phyloP scores from a whole-genome alignment of 305 asterid genomes.

The Lippia alba region DNA sequence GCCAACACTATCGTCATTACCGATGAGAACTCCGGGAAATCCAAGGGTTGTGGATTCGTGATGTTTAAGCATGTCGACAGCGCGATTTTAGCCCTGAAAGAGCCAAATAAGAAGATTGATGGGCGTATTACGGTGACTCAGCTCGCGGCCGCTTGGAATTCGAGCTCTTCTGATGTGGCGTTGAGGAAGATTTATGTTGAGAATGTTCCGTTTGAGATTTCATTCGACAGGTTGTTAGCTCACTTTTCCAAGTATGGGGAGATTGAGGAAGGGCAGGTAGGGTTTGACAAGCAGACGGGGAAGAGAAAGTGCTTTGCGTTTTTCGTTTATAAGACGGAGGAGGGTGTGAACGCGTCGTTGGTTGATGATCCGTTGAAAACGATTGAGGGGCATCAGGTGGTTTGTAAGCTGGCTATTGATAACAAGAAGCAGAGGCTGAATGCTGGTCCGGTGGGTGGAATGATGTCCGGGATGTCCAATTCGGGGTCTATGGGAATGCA shows the following conservation, averaged over 20 bases:
- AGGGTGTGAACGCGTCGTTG: slow-evolving; percentile 81
- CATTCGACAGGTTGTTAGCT: slow-evolving; percentile 73
- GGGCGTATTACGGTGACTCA: slow-evolving; percentile 94
- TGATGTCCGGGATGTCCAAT: slow-evolving; percentile 50
- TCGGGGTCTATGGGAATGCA: slow-evolving; percentile 60
- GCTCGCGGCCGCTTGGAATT: slow-evolving; percentile 84
- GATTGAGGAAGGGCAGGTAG: slow-evolving; percentile 96
- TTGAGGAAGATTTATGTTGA: slow-evolving; percentile 94
- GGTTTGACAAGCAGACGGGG: slow-evolving; percentile 97
- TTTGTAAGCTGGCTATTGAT: slow-evolving; percentile 93
- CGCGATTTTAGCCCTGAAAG: slow-evolving; percentile 75
- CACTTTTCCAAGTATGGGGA: slow-evolving; percentile 84
- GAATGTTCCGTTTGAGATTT: slow-evolving; percentile 88
- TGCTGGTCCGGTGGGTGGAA: slow-evolving; percentile 60
- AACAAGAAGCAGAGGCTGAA: slow-evolving; percentile 77
- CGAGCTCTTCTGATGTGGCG: slow-evolving; percentile 74
- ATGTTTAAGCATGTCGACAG: slow-evolving; percentile 90
- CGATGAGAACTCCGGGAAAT: slow-evolving; percentile 77
- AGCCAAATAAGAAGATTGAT: slow-evolving; percentile 91
- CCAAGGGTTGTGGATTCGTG: slow-evolving; percentile 91
- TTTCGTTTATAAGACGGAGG: slow-evolving; percentile 90
- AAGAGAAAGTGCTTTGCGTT: slow-evolving; percentile 92
- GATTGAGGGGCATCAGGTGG: slow-evolving; percentile 86
- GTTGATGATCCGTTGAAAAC: slow-evolving; percentile 82
- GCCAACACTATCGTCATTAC: slow-evolving; percentile 80